Evolutionary conservation across 176 grass and related monocot species (phyloP), one percentile per base, ranked within the genome.

Genomic region (Rhynchospora tenuis): DNA sequence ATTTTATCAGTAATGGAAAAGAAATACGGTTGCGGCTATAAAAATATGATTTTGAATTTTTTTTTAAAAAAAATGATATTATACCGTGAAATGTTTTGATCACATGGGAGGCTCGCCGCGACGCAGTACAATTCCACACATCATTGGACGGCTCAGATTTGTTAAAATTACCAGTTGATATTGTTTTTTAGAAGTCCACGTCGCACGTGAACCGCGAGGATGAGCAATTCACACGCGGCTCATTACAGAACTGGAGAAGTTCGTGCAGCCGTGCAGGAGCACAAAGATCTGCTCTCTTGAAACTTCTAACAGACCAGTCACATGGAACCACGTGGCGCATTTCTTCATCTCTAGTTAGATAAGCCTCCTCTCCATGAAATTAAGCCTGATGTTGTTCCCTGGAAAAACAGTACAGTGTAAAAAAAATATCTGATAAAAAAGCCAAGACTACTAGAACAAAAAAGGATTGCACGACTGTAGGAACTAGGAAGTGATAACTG

Each of bases 311-410:
- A 46, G 48, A 62, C 90, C 92, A 89, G 62, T 88, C 56, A 15
- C 50, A 44, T 83, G 85, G n/a, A 52, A 85, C 79, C 91, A 95
- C 73, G 89, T 98, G 92, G 90, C 80, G 51, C 14, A 48, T 74
- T 83, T 22, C 57, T 56, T 64, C 64, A 88, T 91, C 91, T 86
- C 67, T 86, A 84, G 89, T 89, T 91, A 76, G 90, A 52, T 84
- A 59, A 78, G 50, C 73, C 28, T 33, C 23, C 66, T 46, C 26
- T 26, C 17, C 73, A 5, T 10, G 59, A 9, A 48, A 31, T 65
- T 11, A 3, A 51, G 17, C 31, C 8, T 56, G 27, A 12, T n/a
- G 79, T 84, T 20, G 79, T 84, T 20, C 11, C 42, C 33, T 42
- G 4, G 74, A 61, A 58, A 67, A 57, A 7, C 50, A 20, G 12